A percentile compares a stretch with the other conserved stretches of the same genome.
These are phyloP conservation scores for Dacryopinax primogenitus DNA, from an alignment of 768 basidiomycete species.

Conservation along the genomic window DNA sequence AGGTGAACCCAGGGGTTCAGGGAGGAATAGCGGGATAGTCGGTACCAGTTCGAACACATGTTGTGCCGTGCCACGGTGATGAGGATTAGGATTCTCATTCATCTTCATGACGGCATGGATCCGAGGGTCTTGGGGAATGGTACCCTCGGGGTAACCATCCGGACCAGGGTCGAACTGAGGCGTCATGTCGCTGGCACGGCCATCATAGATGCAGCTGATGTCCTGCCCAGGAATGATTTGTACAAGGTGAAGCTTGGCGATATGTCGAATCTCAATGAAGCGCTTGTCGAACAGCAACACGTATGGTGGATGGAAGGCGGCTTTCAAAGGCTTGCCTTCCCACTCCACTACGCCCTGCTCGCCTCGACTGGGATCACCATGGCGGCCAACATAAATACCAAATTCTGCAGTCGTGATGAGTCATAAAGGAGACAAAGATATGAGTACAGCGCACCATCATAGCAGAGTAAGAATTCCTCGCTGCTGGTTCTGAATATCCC, in stretches of 20 bases:
- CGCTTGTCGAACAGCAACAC: slow-evolving; percentile 75
- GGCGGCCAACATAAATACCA: slow-evolving; percentile 81
- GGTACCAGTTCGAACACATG: slow-evolving; percentile 38
- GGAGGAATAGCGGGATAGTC: slow-evolving; percentile 56
- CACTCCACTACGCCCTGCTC: slow-evolving; percentile 67
- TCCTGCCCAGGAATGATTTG: slow-evolving; percentile 76
- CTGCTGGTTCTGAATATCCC: slow-evolving; percentile 84
- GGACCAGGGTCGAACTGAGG: slow-evolving; percentile 31
- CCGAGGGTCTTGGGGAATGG: slow-evolving; percentile 59
- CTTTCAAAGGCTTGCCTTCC: slow-evolving; percentile 83
- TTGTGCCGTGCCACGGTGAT: slow-evolving; percentile 19
- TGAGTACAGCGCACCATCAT: slow-evolving; percentile 49
- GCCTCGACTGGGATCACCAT: slow-evolving; percentile 68
- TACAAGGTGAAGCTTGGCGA: slow-evolving; percentile 62
- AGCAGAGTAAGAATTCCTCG: slow-evolving; percentile 79
- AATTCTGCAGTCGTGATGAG: slow-evolving; percentile 43
- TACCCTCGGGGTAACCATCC: slow-evolving; percentile 35
- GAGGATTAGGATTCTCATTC: slow-evolving; percentile 24
- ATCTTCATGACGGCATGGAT: slow-evolving; percentile 80
- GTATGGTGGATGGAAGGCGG: slow-evolving; percentile 81
- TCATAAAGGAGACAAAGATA: not conserved
- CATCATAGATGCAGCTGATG: slow-evolving; percentile 83
- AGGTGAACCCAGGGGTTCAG: slow-evolving; percentile 44
- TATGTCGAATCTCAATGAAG: slow-evolving; percentile 82
- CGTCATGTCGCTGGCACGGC: slow-evolving; percentile 34